Conservation (phyloP, 768 basidiomycete species). For the Psilocybe azurescens region DNA sequence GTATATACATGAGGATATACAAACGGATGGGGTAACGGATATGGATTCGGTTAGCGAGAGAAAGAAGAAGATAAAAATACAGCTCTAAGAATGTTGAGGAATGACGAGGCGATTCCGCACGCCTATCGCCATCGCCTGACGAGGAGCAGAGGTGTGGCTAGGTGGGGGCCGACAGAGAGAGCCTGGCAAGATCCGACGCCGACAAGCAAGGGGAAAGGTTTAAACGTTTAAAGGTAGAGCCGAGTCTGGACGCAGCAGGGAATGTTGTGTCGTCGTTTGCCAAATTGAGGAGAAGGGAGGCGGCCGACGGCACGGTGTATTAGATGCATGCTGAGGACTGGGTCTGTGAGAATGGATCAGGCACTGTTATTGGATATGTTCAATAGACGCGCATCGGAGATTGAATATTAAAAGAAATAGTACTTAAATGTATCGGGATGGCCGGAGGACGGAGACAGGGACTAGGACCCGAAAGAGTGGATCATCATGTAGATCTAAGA, state of each 20-base stretch:
- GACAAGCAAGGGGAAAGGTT: neutral
- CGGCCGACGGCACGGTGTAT: constrained; percentile 2
- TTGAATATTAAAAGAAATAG: neutral
- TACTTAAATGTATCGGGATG: neutral
- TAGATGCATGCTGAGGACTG: neutral
- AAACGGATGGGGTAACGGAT: no score
- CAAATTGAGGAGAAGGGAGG: neutral
- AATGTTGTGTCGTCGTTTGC: constrained; percentile 2
- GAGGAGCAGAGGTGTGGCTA: no score
- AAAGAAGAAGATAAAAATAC: neutral
- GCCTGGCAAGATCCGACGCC: neutral
- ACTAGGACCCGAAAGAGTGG: constrained; percentile 2
- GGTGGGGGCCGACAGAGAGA: neutral
- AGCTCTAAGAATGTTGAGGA: neutral
- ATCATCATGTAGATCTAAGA: neutral
- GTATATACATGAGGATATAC: no score
- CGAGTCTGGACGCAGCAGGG: neutral
- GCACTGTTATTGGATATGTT: constrained; percentile 3
- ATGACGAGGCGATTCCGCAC: neutral
- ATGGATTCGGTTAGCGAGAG: neutral
- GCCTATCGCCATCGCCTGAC: neutral
- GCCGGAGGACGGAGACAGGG: constrained; percentile 3
- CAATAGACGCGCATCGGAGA: constrained; percentile 1
- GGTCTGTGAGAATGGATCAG: neutral
- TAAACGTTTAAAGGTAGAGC: neutral